Base-by-base conservation (phyloP, 139 green algal genomes). In the Micromonas commoda region DNA sequence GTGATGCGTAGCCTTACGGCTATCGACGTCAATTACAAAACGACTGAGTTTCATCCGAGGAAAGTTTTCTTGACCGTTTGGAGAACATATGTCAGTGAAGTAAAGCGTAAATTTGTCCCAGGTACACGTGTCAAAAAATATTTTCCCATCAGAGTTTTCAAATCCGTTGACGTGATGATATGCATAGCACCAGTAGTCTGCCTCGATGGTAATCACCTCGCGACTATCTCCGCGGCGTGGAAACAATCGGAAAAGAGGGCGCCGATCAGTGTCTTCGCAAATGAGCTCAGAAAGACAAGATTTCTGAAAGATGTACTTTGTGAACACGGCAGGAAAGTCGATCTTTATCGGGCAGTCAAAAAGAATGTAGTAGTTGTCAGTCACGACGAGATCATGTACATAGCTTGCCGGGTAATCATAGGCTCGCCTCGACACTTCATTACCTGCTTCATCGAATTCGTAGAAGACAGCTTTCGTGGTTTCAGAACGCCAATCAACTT, bases 151-250 rank as follows among this genome's bases (percentile, higher is more conserved):
- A 28, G 77, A 29, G 51, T 76, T 28, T 34, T 85, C 77, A 28
- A 83, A 85, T n/a, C 81, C 81, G 69, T 85, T 85, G 5, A 85
- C 69, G 76, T 85, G 81, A 38, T 85, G 81, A 57, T 85, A 85
- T 21, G 81, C 77, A 63, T 81, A 85, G 68, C 81, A 85, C 63
- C 70, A 76, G 23, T 77, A 78, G 57, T 82, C 80, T 13, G 67
- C 76, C 64, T 60, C 67, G 2, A 82, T 60, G 29, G 78, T 80
- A 6, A 16, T 16, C 0, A 74, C 76, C 35, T 67, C 64, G 20
- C 34, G 37, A 19, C 64, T 29, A 21, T 76, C 71, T 16, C 57
- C 51, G 24, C 63, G 57, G 13, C 81, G 52, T 24, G 81, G 81
- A 29, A 85, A 83, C 23, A 85, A 45, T 3, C 81, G 51, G 63